Base-by-base conservation (phyloP, 1,139 yeast species). In the Neolecta irregularis region DNA sequence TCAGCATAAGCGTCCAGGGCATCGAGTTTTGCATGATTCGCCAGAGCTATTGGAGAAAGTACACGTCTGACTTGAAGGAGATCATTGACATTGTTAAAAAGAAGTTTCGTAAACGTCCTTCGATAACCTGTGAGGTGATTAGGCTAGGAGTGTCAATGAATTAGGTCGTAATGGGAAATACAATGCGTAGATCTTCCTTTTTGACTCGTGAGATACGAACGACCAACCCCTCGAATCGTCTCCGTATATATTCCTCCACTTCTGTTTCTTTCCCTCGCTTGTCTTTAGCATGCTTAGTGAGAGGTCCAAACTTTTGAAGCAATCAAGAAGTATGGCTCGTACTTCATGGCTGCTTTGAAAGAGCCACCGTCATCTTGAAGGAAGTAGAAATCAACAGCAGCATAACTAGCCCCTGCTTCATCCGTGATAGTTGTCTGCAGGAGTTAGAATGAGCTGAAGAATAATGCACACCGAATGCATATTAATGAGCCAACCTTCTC, bases 291-390 rank as follows among this genome's bases (percentile, higher is more conserved):
- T 19, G 5, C 7, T 28, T 15, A 19, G 20, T 15, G n/a, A 6
- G 9, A 17, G 5, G n/a, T 6, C 34, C 51, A 24, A 2, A 69
- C 68, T 23, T 68, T 61, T 43, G 83, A 72, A 6, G 72, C 65
- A n/a, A 91, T 58, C 38, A 76, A 69, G 51, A 91, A 79, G 53
- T 91, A 91, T 0, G 99, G 98, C 50, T 81, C 88, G 52, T 69
- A 80, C 42, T 69, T 75, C 13, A 79, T 57, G 1, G 93, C 77
- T 2, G 85, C 74, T 53, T 85, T 88, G 61, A 91, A 91, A 25
- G 80, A 72, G 2, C 96, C 98, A 30, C 99, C 99, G 56, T 85
- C 95, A 49, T 81, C 94, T 52, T 88, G 96, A n/a, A 91, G 58
- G 47, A 91, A 91, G 53, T 91, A 91, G 55, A 78, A 83, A 50